These are phyloP conservation scores for Pulveroboletus sp. DNA, from an alignment of 1,284 basidiomycete genomes.

Conservation along the genomic window DNA sequence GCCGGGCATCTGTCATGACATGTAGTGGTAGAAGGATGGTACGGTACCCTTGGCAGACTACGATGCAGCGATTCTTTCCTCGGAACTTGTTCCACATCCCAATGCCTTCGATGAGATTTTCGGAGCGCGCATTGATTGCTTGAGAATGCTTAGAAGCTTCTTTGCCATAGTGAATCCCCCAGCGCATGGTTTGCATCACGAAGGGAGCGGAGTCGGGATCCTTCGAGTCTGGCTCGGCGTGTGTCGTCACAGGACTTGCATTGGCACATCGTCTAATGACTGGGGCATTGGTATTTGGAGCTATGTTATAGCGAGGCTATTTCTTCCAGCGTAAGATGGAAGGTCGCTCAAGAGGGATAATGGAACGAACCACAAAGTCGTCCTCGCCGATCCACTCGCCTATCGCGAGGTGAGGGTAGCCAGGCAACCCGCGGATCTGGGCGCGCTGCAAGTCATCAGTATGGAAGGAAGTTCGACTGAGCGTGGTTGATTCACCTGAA, in stretches of 20 bases:
- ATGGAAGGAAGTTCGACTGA: not conserved
- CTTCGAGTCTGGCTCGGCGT: not conserved
- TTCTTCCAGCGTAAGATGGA: not conserved
- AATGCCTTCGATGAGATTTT: constrained; percentile 72
- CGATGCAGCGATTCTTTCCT: constrained; percentile 76
- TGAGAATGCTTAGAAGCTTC: constrained; percentile 68
- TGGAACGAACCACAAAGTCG: constrained; percentile 50
- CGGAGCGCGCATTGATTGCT: constrained; percentile 89
- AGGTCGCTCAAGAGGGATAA: not conserved
- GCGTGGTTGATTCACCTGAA: constrained; percentile 40
- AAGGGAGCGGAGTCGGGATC: constrained; percentile 22
- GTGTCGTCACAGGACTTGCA: not conserved
- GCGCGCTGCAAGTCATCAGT: constrained; percentile 21
- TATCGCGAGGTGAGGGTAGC: constrained; percentile 46
- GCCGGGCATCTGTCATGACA: not conserved
- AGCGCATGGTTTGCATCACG: constrained; percentile 78
- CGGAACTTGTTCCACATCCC: constrained; percentile 85
- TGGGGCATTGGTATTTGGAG: constrained; percentile 68
- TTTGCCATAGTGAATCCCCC: constrained; percentile 90
- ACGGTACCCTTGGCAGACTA: constrained; percentile 76
- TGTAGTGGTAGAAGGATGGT: not conserved
- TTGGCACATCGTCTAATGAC: constrained; percentile 50
- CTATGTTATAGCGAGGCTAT: constrained; percentile 65
- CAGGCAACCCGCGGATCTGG: constrained; percentile 46
- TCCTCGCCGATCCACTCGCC: constrained; percentile 66